Percentiles rank a stretch among this genome's conserved stretches.
Conservation (phyloP, 2,329 filamentous ascomycete genomes). For the Colletotrichum sp. region DNA sequence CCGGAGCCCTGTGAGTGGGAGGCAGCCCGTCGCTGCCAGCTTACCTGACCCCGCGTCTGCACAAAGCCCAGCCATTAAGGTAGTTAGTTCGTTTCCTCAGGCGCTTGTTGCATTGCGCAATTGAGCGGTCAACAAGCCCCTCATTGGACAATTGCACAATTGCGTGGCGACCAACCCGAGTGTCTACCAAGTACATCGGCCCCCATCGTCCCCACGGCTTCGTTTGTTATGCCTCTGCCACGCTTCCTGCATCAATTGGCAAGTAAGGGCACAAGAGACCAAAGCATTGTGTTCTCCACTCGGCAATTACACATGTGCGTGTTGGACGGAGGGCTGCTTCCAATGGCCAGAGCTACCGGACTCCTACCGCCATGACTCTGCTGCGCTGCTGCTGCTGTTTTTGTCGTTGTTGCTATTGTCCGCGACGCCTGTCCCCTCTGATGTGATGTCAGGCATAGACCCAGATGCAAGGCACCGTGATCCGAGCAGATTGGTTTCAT, state of each 20-base stretch:
- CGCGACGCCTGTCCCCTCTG: not conserved
- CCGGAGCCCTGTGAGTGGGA: not conserved
- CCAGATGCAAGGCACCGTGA: slow-evolving; percentile 7
- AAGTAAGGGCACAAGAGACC: not conserved
- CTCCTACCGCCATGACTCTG: not conserved
- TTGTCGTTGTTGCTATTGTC: not conserved
- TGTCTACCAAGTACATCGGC: not conserved
- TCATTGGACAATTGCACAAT: slow-evolving; percentile 16
- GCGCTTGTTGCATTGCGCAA: not conserved
- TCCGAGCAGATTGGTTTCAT: not conserved
- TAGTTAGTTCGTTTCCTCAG: not conserved
- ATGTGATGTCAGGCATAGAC: not conserved
- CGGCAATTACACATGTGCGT: not conserved
- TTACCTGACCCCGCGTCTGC: not conserved
- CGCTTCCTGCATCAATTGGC: not conserved
- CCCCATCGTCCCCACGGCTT: not conserved
- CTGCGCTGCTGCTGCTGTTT: not conserved
- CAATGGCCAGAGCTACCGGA: not conserved
- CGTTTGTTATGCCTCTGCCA: not conserved
- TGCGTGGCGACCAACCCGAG: not conserved
- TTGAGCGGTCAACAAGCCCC: not conserved
- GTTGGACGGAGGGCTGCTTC: not conserved
- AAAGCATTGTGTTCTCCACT: not conserved
- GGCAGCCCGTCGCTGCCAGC: not conserved
- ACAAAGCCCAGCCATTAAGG: not conserved